Conservation (phyloP, 2,329 filamentous ascomycete species). For the Pseudogymnoascus sp. region DNA sequence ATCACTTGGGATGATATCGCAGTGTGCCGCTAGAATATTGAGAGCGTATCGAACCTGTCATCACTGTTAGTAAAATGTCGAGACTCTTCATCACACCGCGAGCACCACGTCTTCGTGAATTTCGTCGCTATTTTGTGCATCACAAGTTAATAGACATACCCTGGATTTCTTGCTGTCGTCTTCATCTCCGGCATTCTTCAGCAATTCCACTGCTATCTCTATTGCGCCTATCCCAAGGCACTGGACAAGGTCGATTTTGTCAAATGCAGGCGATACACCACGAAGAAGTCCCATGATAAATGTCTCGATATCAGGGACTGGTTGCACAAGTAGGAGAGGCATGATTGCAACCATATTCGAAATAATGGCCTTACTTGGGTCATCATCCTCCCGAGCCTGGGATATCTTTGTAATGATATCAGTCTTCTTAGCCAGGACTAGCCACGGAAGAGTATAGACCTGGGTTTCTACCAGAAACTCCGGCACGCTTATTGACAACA, state of each 20-base stretch:
- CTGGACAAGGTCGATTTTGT: slow-evolving; percentile 56
- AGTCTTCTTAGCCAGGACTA: slow-evolving; percentile 70
- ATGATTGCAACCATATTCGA: slow-evolving; percentile 52
- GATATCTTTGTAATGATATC: slow-evolving; percentile 79
- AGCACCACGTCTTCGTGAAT: no score
- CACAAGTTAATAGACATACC: slow-evolving; percentile 38
- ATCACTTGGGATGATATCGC: slow-evolving; percentile 36
- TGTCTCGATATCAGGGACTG: slow-evolving; percentile 49
- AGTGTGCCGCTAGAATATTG: slow-evolving; percentile 39
- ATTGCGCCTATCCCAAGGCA: slow-evolving; percentile 71
- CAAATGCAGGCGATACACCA: slow-evolving; percentile 64
- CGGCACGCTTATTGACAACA: slow-evolving; percentile 68
- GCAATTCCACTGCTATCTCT: slow-evolving; percentile 67
- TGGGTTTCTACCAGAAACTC: slow-evolving; percentile 72
- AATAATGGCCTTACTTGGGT: slow-evolving; percentile 50
- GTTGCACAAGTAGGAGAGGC: slow-evolving; percentile 52
- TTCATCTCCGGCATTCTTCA: slow-evolving; percentile 70
- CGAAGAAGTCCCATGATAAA: slow-evolving; percentile 62
- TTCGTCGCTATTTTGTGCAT: no score
- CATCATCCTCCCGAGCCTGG: slow-evolving; percentile 62
- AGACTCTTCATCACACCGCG: background rate
- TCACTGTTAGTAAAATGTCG: slow-evolving; percentile 11
- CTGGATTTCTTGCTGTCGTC: slow-evolving; percentile 47
- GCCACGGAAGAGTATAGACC: slow-evolving; percentile 72
- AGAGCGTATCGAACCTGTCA: slow-evolving; percentile 26